phyloP scores from a whole-genome alignment of 495 filamentous ascomycete species.

The Chaetomium fimeti region DNA sequence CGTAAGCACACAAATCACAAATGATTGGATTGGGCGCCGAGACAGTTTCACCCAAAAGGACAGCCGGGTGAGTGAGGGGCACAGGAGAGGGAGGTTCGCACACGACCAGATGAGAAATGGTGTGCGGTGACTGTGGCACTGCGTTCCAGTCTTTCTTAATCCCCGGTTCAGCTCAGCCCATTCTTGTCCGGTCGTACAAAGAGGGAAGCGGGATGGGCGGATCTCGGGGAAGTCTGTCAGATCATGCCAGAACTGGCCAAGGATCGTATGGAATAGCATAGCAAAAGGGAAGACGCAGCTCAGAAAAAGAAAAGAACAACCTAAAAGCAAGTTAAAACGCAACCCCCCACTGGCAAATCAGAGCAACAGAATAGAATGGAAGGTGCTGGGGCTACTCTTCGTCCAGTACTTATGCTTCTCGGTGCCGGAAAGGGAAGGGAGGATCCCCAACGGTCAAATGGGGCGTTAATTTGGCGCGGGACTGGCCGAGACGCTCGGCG shows the following conservation, averaged over 20 bases:
- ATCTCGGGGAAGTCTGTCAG: neutral
- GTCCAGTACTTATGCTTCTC: neutral
- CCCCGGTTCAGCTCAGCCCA: neutral
- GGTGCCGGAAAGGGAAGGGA: constrained; percentile 19
- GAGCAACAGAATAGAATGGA: neutral
- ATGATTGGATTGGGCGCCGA: neutral
- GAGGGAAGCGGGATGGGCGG: neutral
- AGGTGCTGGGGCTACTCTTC: neutral
- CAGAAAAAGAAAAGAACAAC: neutral
- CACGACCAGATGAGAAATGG: neutral
- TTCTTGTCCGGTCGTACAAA: constrained; percentile 12
- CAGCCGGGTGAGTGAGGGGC: too few species aligned
- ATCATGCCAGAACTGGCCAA: too few species aligned
- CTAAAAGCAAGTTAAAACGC: neutral
- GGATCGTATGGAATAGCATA: too few species aligned
- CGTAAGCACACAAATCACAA: neutral
- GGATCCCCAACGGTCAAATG: constrained; percentile 3
- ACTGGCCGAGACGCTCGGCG: constrained; percentile 9
- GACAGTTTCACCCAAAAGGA: neutral
- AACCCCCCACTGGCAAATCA: neutral
- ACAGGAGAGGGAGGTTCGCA: neutral
- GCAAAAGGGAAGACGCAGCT: too few species aligned
- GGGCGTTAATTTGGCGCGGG: constrained; percentile 1
- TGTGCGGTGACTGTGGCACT: neutral
- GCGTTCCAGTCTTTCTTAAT: neutral